Percentiles rank a stretch among this genome's conserved stretches.
These are phyloP conservation scores for Cylindrotheca closterium DNA, from an alignment of 108 stramenopile genomes.

Conservation along the genomic window DNA sequence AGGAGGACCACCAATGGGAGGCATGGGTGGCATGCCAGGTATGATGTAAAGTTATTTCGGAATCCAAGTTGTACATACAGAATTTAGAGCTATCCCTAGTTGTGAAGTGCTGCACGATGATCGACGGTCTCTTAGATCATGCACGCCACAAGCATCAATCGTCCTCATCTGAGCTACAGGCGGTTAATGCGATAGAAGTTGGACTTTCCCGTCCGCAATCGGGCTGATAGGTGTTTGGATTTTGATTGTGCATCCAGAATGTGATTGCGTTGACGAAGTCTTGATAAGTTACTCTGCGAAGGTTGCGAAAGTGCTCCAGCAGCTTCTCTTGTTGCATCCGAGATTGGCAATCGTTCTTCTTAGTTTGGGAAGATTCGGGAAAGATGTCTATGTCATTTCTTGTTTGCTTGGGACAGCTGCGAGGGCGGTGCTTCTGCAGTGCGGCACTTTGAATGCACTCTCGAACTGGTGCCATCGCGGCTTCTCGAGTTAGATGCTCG, in stretches of 20 bases:
- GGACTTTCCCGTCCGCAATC: background rate
- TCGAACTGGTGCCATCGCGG: conserved; percentile 84
- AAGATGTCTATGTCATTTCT: no score
- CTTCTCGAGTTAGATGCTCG: conserved; percentile 77
- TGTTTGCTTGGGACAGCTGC: background rate
- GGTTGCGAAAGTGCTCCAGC: conserved; percentile 49
- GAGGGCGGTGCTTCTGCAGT: conserved; percentile 29
- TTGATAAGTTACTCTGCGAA: conserved; percentile 53
- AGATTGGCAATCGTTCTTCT: no score
- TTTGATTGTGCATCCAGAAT: background rate
- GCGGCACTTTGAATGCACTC: conserved; percentile 75
- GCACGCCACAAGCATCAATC: conserved; percentile 22
- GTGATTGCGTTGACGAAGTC: conserved; percentile 62
- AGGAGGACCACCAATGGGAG: conserved; percentile 68
- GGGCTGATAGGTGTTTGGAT: no score
- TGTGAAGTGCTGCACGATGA: background rate
- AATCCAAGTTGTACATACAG: conserved; percentile 1
- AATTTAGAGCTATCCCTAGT: background rate
- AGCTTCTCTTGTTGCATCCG: conserved; percentile 48
- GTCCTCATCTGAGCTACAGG: conserved; percentile 69
- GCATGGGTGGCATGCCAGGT: conserved; percentile 94
- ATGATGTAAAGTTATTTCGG: conserved; percentile 51
- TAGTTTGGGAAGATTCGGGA: no score
- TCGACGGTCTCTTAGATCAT: background rate
- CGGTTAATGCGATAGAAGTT: conserved; percentile 46